Percentiles rank a stretch among this genome's conserved stretches.
Evolutionary conservation across 2,329 filamentous ascomycete species (phyloP).

Genomic region (Fusarium poae): DNA sequence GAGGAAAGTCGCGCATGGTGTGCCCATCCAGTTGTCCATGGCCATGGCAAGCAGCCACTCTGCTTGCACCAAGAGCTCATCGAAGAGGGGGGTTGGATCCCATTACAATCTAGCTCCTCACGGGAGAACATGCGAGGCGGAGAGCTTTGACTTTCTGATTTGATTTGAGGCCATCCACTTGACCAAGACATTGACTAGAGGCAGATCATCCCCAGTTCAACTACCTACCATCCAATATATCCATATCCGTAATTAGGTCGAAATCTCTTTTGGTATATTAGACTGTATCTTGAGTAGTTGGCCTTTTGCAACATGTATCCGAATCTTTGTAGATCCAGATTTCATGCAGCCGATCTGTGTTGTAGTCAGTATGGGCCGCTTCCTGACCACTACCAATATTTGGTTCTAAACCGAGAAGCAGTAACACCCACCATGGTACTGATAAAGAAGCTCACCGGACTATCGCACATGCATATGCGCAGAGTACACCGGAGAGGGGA

Average conservation of each 20-base stretch:
- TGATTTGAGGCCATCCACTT: conserved; percentile 46
- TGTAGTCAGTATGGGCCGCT: conserved; percentile 25
- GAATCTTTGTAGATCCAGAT: conserved; percentile 11
- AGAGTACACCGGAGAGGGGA: conserved; percentile 43
- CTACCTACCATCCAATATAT: conserved; percentile 18
- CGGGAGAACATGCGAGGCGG: conserved; percentile 41
- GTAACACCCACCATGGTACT: conserved; percentile 37
- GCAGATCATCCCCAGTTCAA: conserved; percentile 29
- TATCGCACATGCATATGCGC: conserved; percentile 44
- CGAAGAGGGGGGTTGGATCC: conserved; percentile 37
- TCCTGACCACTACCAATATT: conserved; percentile 13
- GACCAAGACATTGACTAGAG: conserved; percentile 17
- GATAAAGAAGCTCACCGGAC: conserved; percentile 37
- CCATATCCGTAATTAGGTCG: conserved; percentile 26
- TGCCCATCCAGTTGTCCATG: conserved; percentile 46
- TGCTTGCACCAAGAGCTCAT: conserved; percentile 42
- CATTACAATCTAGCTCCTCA: conserved; percentile 43
- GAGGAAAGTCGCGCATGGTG: conserved; percentile 51
- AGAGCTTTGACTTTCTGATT: conserved; percentile 41
- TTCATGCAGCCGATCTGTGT: conserved; percentile 36
- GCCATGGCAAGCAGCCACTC: conserved; percentile 45
- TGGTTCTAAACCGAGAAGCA: conserved; percentile 35
- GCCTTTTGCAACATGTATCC: neutral
- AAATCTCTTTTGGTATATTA: conserved; percentile 17
- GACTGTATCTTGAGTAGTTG: neutral